Conservation (phyloP, 2,329 filamentous ascomycete species). For the Thermochaetoides dissita region DNA sequence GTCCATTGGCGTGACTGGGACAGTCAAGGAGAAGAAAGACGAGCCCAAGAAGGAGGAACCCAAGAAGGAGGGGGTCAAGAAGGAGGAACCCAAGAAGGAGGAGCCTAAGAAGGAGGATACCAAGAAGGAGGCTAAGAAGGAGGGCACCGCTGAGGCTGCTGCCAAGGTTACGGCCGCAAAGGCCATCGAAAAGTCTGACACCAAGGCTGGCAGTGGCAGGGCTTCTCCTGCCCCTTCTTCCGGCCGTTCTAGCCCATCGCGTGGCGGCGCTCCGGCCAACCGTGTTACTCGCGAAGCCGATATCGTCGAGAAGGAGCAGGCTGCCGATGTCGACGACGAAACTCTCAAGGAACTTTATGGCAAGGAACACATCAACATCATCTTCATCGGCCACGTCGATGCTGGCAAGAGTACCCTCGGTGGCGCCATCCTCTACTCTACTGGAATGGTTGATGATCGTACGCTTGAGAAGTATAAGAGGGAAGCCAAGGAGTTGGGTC, state of each 20-base stretch:
- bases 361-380: conserved; percentile 79
- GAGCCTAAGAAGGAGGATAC: conserved; percentile 53
- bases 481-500: conserved; percentile 88
- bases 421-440: conserved; percentile 81
- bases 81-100: conserved; percentile 23
- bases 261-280: conserved; percentile 35
- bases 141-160: conserved; percentile 49
- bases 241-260: conserved; percentile 68
- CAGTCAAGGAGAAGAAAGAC: no score
- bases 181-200: conserved; percentile 82
- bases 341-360: conserved; percentile 92
- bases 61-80: conserved; percentile 36
- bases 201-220: conserved; percentile 53
- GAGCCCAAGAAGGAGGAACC: conserved; percentile 35
- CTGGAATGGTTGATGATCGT: conserved; percentile 98
- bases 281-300: conserved; percentile 54
- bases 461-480: conserved; percentile 97
- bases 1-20: conserved; percentile 48
- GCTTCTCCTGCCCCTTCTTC: conserved; percentile 72
- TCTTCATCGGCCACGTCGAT: conserved; percentile 63
- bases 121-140: conserved; percentile 40
- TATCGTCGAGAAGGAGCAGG: conserved; percentile 70
- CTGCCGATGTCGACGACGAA: conserved; percentile 53
- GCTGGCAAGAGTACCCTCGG: conserved; percentile 95
- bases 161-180: conserved; percentile 77